Percentiles rank a stretch among this genome's conserved stretches.
phyloP scores from a whole-genome alignment of 148 eudicot species.

The Chenopodium suecicum region DNA sequence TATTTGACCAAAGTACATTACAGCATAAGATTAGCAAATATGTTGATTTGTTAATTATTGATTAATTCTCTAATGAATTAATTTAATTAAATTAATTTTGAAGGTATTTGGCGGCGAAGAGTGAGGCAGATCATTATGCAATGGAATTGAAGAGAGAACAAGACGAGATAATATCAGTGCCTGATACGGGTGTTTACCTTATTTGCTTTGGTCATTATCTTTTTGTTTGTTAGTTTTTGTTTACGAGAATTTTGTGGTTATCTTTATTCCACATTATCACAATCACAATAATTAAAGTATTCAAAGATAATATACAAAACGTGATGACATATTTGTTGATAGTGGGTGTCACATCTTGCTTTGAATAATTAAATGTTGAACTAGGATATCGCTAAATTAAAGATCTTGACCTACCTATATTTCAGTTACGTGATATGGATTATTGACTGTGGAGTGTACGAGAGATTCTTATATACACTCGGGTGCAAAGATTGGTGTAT shows the following conservation, averaged over 20 bases:
- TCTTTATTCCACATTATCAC: not conserved
- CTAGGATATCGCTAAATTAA: not conserved
- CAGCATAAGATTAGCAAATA: not conserved
- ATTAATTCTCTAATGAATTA: too few species aligned
- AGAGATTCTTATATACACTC: too few species aligned
- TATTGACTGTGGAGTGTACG: too few species aligned
- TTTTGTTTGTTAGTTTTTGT: not conserved
- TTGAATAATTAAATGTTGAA: not conserved
- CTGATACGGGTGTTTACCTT: conserved; percentile 64
- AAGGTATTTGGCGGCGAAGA: conserved; percentile 92
- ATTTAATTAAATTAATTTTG: not conserved
- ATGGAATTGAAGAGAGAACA: conserved; percentile 73
- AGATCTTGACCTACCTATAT: not conserved
- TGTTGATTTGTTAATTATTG: too few species aligned
- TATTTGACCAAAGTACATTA: not conserved
- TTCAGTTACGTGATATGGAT: too few species aligned
- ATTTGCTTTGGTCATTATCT: not conserved
- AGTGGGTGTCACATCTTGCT: not conserved
- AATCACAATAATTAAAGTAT: too few species aligned
- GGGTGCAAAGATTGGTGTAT: too few species aligned
- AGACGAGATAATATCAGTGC: conserved; percentile 77
- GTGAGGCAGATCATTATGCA: conserved; percentile 87
- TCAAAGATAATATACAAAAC: not conserved
- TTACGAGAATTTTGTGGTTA: not conserved
- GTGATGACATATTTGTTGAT: not conserved